phyloP scores from a whole-genome alignment of 306 rosid species.

The Prinsepia uniflora region DNA sequence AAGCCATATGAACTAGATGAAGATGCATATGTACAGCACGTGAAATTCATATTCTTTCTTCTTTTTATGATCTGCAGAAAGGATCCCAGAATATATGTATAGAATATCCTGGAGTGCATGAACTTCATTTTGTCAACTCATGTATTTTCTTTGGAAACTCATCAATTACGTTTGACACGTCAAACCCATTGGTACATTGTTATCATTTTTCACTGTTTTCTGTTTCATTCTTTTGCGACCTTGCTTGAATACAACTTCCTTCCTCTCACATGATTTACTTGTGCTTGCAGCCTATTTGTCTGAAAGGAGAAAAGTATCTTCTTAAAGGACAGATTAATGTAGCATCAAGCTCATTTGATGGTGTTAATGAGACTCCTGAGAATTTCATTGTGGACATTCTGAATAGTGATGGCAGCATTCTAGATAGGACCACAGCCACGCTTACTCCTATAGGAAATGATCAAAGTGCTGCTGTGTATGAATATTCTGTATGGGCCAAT shows the following conservation, averaged over 20 bases:
- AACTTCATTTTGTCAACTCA: constrained; percentile 66
- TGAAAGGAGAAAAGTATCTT: constrained; percentile 81
- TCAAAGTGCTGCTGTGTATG: constrained; percentile 48
- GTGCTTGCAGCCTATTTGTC: constrained; percentile 64
- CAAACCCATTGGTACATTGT: constrained; percentile 54
- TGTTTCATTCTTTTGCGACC: neutral
- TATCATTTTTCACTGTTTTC: constrained; percentile 6
- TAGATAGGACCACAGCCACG: constrained; percentile 45
- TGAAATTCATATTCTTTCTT: constrained; percentile 27
- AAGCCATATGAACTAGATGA: constrained; percentile 18
- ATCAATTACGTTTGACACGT: constrained; percentile 64
- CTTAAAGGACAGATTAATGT: constrained; percentile 73
- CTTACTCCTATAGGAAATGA: constrained; percentile 44
- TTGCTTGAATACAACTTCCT: constrained; percentile 12
- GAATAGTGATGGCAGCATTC: constrained; percentile 37
- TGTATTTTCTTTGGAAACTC: constrained; percentile 93
- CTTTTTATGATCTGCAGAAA: constrained; percentile 62
- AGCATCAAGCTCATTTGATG: constrained; percentile 47
- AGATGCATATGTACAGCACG: constrained; percentile 14
- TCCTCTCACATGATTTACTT: constrained; percentile 11
- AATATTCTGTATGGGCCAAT: constrained; percentile 74
- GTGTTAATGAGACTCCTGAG: constrained; percentile 47
- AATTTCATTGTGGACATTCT: constrained; percentile 59
- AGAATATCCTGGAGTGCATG: constrained; percentile 84
- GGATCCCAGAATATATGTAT: constrained; percentile 81